Conservation (phyloP, 2,329 filamentous ascomycete genomes). For the Stachybotrys elegans region DNA sequence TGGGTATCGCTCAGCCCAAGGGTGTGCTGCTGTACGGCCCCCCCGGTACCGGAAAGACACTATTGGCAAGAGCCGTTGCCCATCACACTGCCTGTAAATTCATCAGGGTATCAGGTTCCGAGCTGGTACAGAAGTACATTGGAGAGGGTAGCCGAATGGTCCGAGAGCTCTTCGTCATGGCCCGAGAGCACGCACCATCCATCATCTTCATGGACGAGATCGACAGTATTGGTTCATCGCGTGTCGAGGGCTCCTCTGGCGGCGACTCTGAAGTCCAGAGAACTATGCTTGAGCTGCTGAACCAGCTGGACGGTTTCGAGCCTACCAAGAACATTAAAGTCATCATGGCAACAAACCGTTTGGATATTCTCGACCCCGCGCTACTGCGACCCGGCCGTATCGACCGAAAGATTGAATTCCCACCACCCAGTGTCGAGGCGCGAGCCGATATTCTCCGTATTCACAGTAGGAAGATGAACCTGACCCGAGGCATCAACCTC, state of each 20-base stretch:
- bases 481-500: constrained; percentile 94
- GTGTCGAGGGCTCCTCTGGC: constrained; percentile 90
- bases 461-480: constrained; percentile 96
- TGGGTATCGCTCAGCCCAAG: constrained; percentile 97
- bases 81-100: constrained; percentile 99
- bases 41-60: constrained; percentile 93
- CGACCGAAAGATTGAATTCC: constrained; percentile 98
- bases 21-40: constrained; percentile 95
- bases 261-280: constrained; percentile 97
- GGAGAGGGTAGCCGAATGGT: constrained; percentile 98
- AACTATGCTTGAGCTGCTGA: constrained; percentile 96
- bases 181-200: constrained; percentile 91
- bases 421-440: constrained; percentile 91
- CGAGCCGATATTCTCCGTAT: constrained; percentile 97
- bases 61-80: constrained; percentile 89
- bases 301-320: constrained; percentile 97
- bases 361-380: constrained; percentile 95
- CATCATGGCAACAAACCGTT: constrained; percentile 98
- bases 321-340: constrained; percentile 99
- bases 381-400: constrained; percentile 94
- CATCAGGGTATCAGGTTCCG: constrained; percentile 92
- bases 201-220: constrained; percentile 99
- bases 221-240: constrained; percentile 95
- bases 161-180: constrained; percentile 98
- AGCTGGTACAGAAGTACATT: constrained; percentile 98